phyloP scores from a whole-genome alignment of 2,329 filamentous ascomycete species.

The Taxawa tesnikishii region DNA sequence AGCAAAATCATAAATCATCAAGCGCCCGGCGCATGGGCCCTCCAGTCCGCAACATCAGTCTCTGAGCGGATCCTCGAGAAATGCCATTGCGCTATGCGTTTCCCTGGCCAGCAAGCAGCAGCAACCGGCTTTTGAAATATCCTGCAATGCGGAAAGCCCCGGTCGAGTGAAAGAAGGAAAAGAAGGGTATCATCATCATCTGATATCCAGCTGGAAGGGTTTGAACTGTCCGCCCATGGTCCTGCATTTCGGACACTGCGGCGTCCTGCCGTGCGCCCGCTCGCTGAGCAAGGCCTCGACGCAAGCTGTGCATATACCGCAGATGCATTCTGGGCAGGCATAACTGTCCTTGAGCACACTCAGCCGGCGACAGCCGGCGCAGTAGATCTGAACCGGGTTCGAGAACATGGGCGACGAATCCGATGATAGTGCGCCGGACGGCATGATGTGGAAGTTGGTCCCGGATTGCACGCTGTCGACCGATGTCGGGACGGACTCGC shows the following conservation, averaged over 20 bases:
- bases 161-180: neutral
- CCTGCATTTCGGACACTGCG: constrained; percentile 58
- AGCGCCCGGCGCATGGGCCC: no score
- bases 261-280: constrained; percentile 56
- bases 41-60: no score
- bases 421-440: constrained; percentile 30
- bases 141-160: no score
- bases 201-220: constrained; percentile 72
- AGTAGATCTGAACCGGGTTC: constrained; percentile 68
- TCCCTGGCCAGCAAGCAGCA: neutral
- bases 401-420: constrained; percentile 48
- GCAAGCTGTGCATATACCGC: constrained; percentile 78
- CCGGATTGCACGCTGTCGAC: constrained; percentile 59
- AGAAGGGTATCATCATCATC: constrained; percentile 33
- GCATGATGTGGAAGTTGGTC: constrained; percentile 48
- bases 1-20: neutral
- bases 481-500: constrained; percentile 32
- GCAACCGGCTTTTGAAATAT: no score
- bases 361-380: constrained; percentile 70
- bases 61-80: no score
- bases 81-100: no score
- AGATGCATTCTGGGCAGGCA: constrained; percentile 93
- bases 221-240: constrained; percentile 68
- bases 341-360: constrained; percentile 73
- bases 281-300: constrained; percentile 70